phyloP scores from a whole-genome alignment of 768 basidiomycete genomes.

The Guyanaporus albipodus region DNA sequence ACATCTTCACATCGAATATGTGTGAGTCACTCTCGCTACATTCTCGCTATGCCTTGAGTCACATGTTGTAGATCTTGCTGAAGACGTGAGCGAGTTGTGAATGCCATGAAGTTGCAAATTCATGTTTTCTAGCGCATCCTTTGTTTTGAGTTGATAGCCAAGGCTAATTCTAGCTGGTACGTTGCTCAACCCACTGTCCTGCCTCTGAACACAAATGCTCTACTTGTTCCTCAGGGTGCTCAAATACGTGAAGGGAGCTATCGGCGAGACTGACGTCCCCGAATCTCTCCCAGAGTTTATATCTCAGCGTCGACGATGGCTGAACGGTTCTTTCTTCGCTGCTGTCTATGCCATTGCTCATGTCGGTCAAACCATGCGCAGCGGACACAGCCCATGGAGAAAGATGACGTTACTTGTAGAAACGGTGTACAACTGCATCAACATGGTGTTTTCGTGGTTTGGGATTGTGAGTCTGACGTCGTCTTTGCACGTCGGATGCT shows the following conservation, averaged over 20 bases:
- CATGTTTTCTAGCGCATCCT: conserved; percentile 62
- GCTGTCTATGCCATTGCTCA: conserved; percentile 92
- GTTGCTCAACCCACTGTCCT: conserved; percentile 15
- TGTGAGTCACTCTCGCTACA: conserved; percentile 45
- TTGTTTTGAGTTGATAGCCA: conserved; percentile 77
- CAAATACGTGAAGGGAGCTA: conserved; percentile 92
- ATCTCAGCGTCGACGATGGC: conserved; percentile 83
- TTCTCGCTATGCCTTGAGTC: conserved; percentile 3
- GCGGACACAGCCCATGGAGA: conserved; percentile 64
- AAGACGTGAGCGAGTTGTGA: conserved; percentile 56
- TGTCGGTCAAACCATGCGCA: conserved; percentile 34
- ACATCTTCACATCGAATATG: conserved; percentile 96
- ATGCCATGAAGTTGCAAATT: not conserved
- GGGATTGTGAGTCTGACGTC: conserved; percentile 57
- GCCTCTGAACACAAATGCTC: not conserved
- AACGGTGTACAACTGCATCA: conserved; percentile 82
- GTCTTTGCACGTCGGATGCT: not conserved
- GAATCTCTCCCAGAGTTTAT: conserved; percentile 93
- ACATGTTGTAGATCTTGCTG: conserved; percentile 67
- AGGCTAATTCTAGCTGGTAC: conserved; percentile 74
- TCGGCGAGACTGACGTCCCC: conserved; percentile 92
- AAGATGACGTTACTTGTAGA: conserved; percentile 76
- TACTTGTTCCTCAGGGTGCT: conserved; percentile 63
- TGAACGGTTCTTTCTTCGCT: conserved; percentile 93
- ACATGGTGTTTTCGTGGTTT: conserved; percentile 92